These are phyloP conservation scores for Dipodascus geniculatus DNA, from an alignment of 805 yeast species.

Conservation along the genomic window DNA sequence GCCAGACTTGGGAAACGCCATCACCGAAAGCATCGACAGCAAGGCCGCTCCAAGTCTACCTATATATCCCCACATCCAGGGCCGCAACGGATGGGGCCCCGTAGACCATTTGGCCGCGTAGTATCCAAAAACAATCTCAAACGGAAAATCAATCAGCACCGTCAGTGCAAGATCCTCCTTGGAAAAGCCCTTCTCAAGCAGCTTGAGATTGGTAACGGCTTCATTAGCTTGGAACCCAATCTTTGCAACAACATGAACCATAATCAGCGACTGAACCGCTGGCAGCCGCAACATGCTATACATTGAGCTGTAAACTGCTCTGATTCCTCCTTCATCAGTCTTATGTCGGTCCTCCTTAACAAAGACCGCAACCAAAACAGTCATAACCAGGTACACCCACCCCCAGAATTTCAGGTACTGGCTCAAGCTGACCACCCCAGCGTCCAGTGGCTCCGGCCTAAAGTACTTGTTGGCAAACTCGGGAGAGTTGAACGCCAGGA, in stretches of 20 bases:
- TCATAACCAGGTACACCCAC: slow-evolving; percentile 51
- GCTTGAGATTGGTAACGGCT: slow-evolving; percentile 84
- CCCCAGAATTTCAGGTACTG: slow-evolving; percentile 76
- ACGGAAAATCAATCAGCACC: slow-evolving; percentile 89
- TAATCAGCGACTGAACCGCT: slow-evolving; percentile 61
- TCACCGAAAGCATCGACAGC: slow-evolving; percentile 63
- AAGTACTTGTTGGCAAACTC: slow-evolving; percentile 86
- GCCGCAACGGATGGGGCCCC: slow-evolving; percentile 54
- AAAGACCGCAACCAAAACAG: slow-evolving; percentile 43
- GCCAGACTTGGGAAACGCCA: slow-evolving; percentile 47
- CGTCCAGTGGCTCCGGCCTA: slow-evolving; percentile 44
- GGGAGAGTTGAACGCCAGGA: slow-evolving; percentile 79
- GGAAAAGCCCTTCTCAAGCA: slow-evolving; percentile 81
- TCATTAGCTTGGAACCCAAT: slow-evolving; percentile 94
- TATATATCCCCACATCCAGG: slow-evolving; percentile 81
- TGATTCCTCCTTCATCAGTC: slow-evolving; percentile 24
- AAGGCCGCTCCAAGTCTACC: slow-evolving; percentile 72
- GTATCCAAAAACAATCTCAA: slow-evolving; percentile 89
- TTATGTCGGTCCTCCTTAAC: slow-evolving; percentile 61
- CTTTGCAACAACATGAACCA: slow-evolving; percentile 69
- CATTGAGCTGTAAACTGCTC: slow-evolving; percentile 26
- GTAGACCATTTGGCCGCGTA: slow-evolving; percentile 93
- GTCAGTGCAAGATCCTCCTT: slow-evolving; percentile 91
- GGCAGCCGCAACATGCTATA: slow-evolving; percentile 34
- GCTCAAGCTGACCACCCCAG: slow-evolving; percentile 61